phyloP scores from a whole-genome alignment of 225 moss, liverwort and hornwort genomes.

The Climacium dendroides region DNA sequence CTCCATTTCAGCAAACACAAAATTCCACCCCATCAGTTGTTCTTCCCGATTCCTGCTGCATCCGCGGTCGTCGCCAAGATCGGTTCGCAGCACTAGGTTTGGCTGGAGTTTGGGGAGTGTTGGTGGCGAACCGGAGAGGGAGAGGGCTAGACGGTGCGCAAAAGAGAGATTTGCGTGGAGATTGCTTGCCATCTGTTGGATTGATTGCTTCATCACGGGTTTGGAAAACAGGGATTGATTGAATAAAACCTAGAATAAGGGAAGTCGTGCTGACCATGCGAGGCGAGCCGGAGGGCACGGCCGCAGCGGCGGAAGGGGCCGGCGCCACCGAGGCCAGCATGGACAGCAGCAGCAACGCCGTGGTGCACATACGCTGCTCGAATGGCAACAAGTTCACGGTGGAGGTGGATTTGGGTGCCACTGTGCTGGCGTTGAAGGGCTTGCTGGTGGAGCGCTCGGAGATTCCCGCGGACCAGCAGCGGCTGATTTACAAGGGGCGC shows the following conservation, averaged over 20 bases:
- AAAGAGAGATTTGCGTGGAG: not conserved
- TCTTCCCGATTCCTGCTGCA: not conserved
- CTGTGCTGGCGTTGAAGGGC: conserved; percentile 53
- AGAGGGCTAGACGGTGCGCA: too few relatives aligned
- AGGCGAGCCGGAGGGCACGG: conserved; percentile 43
- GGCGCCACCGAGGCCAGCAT: not conserved
- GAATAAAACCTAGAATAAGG: not conserved
- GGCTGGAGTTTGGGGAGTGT: not conserved
- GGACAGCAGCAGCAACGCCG: not conserved
- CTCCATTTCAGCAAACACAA: not conserved
- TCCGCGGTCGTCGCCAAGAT: not conserved
- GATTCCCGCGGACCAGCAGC: conserved; percentile 96
- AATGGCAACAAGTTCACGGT: conserved; percentile 96
- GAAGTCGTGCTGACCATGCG: conserved; percentile 18
- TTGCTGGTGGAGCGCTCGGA: conserved; percentile 77
- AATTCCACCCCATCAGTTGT: not conserved
- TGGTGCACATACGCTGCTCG: conserved; percentile 76
- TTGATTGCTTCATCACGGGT: not conserved
- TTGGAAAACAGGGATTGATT: not conserved
- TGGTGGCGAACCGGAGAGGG: too few relatives aligned
- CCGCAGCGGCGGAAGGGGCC: not conserved
- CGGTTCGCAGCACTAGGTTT: not conserved
- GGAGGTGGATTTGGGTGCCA: conserved; percentile 69
- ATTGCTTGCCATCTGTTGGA: not conserved
- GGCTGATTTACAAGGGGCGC: conserved; percentile 91